phyloP scores from a whole-genome alignment of 2,329 filamentous ascomycete genomes.

The Ophiocordyceps sinensis region DNA sequence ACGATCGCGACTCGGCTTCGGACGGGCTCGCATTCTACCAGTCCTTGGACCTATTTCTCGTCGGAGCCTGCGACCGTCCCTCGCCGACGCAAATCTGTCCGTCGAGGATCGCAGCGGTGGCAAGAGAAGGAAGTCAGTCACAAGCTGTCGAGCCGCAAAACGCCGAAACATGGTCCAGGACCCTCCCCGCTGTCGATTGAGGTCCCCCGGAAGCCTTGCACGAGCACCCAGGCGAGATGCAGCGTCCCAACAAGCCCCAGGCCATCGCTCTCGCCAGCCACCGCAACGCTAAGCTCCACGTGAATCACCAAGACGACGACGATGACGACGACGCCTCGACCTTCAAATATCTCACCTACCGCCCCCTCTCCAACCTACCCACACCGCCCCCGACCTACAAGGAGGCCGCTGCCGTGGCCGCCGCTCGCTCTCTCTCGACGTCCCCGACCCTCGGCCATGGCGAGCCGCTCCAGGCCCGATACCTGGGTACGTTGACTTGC shows the following conservation, averaged over 20 bases:
- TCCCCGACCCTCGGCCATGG: slow-evolving; percentile 25
- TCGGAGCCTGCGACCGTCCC: not conserved
- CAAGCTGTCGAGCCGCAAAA: not conserved
- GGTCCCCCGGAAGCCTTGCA: slow-evolving; percentile 1
- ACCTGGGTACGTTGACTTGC: slow-evolving; percentile 16
- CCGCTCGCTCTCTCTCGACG: slow-evolving; percentile 25
- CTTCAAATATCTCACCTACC: slow-evolving; percentile 43
- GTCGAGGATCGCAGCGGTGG: not conserved
- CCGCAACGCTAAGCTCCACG: not conserved
- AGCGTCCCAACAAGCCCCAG: not conserved
- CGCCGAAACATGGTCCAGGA: slow-evolving; percentile 5
- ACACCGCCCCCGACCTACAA: slow-evolving; percentile 46
- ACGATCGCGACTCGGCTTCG: not conserved
- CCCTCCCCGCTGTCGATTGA: not conserved
- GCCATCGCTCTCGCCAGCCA: not conserved
- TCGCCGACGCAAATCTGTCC: not conserved
- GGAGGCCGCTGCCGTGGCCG: slow-evolving; percentile 19
- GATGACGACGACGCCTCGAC: slow-evolving; percentile 29
- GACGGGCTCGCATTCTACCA: not conserved
- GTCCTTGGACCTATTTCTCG: not conserved
- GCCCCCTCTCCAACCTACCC: slow-evolving; percentile 52
- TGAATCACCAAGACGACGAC: slow-evolving; percentile 2
- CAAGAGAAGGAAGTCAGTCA: not conserved
- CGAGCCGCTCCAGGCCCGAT: slow-evolving; percentile 24
- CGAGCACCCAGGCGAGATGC: slow-evolving; percentile 2